These are phyloP conservation scores for Heimioporus sp. DNA, from an alignment of 768 basidiomycete species.

Conservation along the genomic window DNA sequence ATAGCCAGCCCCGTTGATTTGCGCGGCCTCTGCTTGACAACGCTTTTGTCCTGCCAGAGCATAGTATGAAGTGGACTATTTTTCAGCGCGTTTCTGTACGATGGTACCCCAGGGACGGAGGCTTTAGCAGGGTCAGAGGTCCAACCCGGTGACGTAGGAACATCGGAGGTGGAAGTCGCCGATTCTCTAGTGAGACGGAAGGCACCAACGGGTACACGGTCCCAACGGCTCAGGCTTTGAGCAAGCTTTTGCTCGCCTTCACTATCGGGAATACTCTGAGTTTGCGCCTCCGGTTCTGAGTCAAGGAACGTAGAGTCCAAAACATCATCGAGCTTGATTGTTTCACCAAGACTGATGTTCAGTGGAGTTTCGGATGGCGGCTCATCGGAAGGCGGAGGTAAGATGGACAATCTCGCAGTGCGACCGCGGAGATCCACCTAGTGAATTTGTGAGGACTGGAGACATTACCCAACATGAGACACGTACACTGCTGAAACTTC, in stretches of 20 bases:
- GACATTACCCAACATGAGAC: constrained; percentile 3
- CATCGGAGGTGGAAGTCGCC: constrained; percentile 24
- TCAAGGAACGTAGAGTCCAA: constrained; percentile 72
- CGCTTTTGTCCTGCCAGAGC: constrained; percentile 44
- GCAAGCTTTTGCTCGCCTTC: constrained; percentile 41
- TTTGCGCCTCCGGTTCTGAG: constrained; percentile 44
- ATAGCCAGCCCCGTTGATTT: constrained; percentile 36
- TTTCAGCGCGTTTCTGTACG: constrained; percentile 45
- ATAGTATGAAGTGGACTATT: constrained; percentile 55
- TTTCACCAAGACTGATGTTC: constrained; percentile 43
- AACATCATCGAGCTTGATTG: constrained; percentile 68
- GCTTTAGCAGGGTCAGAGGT: constrained; percentile 24
- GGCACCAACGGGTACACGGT: constrained; percentile 66
- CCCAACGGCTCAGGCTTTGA: constrained; percentile 65
- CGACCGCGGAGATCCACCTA: constrained; percentile 33
- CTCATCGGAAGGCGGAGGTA: constrained; percentile 36
- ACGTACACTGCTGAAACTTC: constrained; percentile 39
- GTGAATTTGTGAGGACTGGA: constrained; percentile 4
- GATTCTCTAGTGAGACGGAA: constrained; percentile 60
- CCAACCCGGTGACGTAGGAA: constrained; percentile 30
- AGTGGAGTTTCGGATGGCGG: constrained; percentile 32
- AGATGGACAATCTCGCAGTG: constrained; percentile 34
- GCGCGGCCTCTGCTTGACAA: constrained; percentile 18
- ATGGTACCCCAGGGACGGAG: constrained; percentile 15
- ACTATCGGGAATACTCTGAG: constrained; percentile 29